These are phyloP conservation scores for Lecanicillium sp. DNA, from an alignment of 2,329 filamentous ascomycete genomes.

Conservation along the genomic window DNA sequence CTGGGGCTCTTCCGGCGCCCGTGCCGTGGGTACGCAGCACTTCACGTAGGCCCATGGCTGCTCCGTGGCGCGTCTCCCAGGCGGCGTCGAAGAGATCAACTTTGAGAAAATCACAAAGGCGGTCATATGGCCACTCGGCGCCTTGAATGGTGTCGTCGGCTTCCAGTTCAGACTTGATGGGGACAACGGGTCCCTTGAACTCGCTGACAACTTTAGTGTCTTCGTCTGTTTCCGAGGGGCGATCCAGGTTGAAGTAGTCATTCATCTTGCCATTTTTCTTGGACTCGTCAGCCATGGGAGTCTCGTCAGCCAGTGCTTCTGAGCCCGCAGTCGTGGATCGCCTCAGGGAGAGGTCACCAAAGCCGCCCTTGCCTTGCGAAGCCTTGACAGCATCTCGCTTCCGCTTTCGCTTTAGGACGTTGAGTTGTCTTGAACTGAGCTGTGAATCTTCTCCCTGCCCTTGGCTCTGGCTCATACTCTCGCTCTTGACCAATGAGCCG, in stretches of 20 bases:
- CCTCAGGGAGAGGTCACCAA: slow-evolving; percentile 76
- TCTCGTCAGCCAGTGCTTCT: slow-evolving; percentile 55
- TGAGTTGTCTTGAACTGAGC: slow-evolving; percentile 87
- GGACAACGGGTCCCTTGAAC: slow-evolving; percentile 76
- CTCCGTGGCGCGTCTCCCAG: slow-evolving; percentile 95
- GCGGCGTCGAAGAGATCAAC: slow-evolving; percentile 87
- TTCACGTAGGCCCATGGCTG: slow-evolving; percentile 89
- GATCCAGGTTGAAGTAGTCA: slow-evolving; percentile 89
- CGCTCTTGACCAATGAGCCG: slow-evolving; percentile 24
- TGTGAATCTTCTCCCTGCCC: slow-evolving; percentile 54
- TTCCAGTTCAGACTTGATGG: slow-evolving; percentile 82
- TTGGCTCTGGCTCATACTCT: slow-evolving; percentile 30
- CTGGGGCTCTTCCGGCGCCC: slow-evolving; percentile 72
- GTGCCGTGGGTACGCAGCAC: slow-evolving; percentile 84
- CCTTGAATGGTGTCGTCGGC: slow-evolving; percentile 70
- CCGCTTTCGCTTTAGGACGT: slow-evolving; percentile 87
- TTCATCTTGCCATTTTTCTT: slow-evolving; percentile 57
- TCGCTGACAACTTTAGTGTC: slow-evolving; percentile 89
- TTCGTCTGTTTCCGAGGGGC: slow-evolving; percentile 71
- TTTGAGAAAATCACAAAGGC: slow-evolving; percentile 87
- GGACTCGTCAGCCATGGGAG: slow-evolving; percentile 43
- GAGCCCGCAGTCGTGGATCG: slow-evolving; percentile 53
- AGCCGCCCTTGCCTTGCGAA: slow-evolving; percentile 74
- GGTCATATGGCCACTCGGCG: slow-evolving; percentile 87
- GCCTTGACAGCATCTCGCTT: slow-evolving; percentile 86